Base-by-base conservation (phyloP, 2,329 filamentous ascomycete genomes). In the Colletotrichum caudatum region DNA sequence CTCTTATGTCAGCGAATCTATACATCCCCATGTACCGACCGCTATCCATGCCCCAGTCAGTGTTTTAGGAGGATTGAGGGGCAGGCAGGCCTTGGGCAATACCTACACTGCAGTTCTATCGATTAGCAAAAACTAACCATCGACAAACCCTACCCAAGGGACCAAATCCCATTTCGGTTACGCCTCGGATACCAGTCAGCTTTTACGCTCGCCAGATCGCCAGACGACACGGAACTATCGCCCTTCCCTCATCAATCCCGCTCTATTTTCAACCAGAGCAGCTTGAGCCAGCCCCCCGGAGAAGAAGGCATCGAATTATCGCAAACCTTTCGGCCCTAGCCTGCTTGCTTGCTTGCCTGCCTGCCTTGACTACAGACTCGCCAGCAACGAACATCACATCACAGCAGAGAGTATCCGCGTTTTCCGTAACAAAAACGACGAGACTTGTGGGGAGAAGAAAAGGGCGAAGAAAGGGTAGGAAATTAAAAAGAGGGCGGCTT, bases 401-500 rank as follows among this genome's bases (percentile, higher is more conserved):
- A 37, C 61, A 54, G 44, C 16, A 46, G 46, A 59, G 39, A 41
- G 69, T 57, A 64, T 69, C 69, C 59, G 69, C 65, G 64, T 60
- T 72, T 72, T 39, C 60, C 69, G 59, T 51, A 46, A 64, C 56
- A 29, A 29, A 29, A 29, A 68, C 69, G 64, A 54, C 44, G 1
- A 64, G 14, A 33, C 50, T 56, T 23, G 58, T 53, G 39, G 63
- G 44, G 53, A 53, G 41, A 61, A 9, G 5, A 26, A 60, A 60
- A 66, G 33, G 67, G 29, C 56, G 48, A 39, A 61, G 46, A 54
- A 44, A 29, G 29, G 16, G 11, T 33, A 54, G 20, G 54, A 33
- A 29, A 64, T 63, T 50, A 64, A 64, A 72, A 72, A 72, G 69
- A 72, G 65, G 69, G 69, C 53, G 65, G 41, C 54, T 35, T 39